Evolutionary conservation across 768 basidiomycete genomes (phyloP).

Genomic region (Daedaleopsis nitida): DNA sequence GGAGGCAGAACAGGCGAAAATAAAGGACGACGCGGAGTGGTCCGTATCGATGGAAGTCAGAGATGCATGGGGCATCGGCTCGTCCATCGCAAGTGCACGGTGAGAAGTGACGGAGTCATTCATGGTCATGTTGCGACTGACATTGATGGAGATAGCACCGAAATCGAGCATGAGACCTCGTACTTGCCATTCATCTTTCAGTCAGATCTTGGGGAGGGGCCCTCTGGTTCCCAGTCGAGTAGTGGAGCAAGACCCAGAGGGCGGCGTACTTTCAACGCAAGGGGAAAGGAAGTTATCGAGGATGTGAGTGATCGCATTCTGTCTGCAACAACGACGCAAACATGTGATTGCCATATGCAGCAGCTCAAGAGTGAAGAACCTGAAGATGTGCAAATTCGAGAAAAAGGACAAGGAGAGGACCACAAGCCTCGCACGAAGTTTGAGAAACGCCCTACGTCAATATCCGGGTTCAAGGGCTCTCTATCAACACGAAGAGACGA

Average conservation of each 20-base stretch:
- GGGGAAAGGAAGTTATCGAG: slow-evolving; percentile 47
- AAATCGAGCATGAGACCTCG: slow-evolving; percentile 54
- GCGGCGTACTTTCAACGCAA: slow-evolving; percentile 52
- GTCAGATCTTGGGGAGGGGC: slow-evolving; percentile 31
- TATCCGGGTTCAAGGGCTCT: slow-evolving; percentile 30
- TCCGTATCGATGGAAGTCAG: slow-evolving; percentile 54
- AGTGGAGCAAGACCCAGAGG: slow-evolving; percentile 40
- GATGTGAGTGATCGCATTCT: slow-evolving; percentile 20
- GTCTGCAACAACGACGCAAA: no score
- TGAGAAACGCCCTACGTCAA: slow-evolving; percentile 20
- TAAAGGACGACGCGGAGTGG: slow-evolving; percentile 69
- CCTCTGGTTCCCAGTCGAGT: neutral
- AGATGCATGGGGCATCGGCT: slow-evolving; percentile 49
- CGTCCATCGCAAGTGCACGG: slow-evolving; percentile 5
- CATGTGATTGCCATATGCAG: no score
- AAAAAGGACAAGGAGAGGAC: slow-evolving; percentile 3
- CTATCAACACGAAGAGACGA: slow-evolving; percentile 13
- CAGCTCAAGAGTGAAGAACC: neutral
- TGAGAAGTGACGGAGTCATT: slow-evolving; percentile 3
- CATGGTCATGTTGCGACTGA: slow-evolving; percentile 3
- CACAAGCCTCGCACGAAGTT: slow-evolving; percentile 9
- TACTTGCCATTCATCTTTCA: slow-evolving; percentile 69
- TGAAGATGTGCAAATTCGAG: neutral
- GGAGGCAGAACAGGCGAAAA: slow-evolving; percentile 52
- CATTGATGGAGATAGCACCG: slow-evolving; percentile 14